Evolutionary conservation across 768 basidiomycete genomes (phyloP).

Genomic region (Russula sp.): DNA sequence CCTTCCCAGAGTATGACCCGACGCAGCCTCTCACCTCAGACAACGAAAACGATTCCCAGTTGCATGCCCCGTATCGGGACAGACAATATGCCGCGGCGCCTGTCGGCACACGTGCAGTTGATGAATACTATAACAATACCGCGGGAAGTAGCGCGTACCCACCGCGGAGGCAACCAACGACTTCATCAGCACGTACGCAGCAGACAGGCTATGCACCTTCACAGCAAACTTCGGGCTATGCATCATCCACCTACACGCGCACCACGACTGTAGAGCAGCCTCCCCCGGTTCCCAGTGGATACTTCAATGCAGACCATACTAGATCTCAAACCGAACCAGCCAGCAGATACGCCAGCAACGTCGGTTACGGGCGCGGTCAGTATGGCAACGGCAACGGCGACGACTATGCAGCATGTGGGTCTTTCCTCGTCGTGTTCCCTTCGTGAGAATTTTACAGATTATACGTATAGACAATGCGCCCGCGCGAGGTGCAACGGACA

Average conservation of each 20-base stretch:
- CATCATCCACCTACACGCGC: conserved; percentile 34
- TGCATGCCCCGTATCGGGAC: conserved; percentile 25
- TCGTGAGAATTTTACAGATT: not conserved
- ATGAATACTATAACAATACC: conserved; percentile 59
- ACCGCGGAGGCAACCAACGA: conserved; percentile 31
- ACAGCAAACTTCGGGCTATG: conserved; percentile 38
- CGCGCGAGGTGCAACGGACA: conserved; percentile 44
- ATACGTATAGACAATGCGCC: conserved; percentile 45
- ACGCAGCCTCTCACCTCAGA: conserved; percentile 59
- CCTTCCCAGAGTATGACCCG: conserved; percentile 61
- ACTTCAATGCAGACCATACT: conserved; percentile 1
- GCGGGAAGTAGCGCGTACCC: conserved; percentile 38
- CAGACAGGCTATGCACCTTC: conserved; percentile 38
- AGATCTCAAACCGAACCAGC: conserved; percentile 30
- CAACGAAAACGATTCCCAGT: conserved; percentile 40
- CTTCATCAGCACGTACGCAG: conserved; percentile 22
- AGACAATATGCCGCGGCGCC: conserved; percentile 62
- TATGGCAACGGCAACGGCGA: conserved; percentile 26
- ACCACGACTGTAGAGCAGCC: conserved; percentile 19
- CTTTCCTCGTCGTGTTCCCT: not conserved
- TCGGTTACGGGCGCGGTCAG: conserved; percentile 29
- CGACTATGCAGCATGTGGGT: conserved; percentile 42
- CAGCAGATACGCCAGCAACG: conserved; percentile 20
- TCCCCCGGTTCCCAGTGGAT: not conserved
- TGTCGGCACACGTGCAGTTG: conserved; percentile 61